A percentile compares a stretch with the other conserved stretches of the same genome.
Conservation (phyloP, 2,329 filamentous ascomycete genomes). For the Sarocladium strictum region DNA sequence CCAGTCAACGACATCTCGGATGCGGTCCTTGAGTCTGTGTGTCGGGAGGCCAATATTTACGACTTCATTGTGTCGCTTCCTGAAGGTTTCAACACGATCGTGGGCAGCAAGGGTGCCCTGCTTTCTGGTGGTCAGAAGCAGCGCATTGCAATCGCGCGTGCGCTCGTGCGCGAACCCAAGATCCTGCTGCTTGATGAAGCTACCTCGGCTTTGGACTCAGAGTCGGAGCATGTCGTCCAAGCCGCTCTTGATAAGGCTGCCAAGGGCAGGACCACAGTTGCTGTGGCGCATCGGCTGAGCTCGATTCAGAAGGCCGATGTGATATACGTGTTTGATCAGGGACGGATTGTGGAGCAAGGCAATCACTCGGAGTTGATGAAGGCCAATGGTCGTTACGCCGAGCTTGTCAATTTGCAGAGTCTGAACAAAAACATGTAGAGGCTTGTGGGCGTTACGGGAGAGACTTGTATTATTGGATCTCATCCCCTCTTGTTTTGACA, state of each 20-base stretch:
- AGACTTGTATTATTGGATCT: background rate
- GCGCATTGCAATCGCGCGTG: conserved; percentile 86
- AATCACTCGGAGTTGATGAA: conserved; percentile 69
- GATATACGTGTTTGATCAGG: conserved; percentile 95
- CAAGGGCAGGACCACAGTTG: conserved; percentile 83
- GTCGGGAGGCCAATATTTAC: conserved; percentile 86
- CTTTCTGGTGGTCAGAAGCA: conserved; percentile 92
- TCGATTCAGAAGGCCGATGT: conserved; percentile 93
- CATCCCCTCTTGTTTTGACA: background rate
- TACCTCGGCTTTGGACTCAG: conserved; percentile 33
- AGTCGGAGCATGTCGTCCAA: conserved; percentile 75
- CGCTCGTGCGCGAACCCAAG: conserved; percentile 83
- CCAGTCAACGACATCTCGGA: conserved; percentile 59
- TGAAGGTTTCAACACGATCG: conserved; percentile 78
- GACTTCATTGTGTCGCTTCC: conserved; percentile 84
- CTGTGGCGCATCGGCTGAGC: conserved; percentile 84
- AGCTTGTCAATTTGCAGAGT: conserved; percentile 76
- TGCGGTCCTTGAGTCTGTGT: conserved; percentile 67
- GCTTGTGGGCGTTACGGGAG: background rate
- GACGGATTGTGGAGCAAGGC: conserved; percentile 77
- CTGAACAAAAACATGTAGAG: conserved; percentile 50
- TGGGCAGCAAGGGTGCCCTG: conserved; percentile 80
- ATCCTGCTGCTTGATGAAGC: conserved; percentile 47
- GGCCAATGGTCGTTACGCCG: conserved; percentile 65
- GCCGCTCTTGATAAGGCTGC: conserved; percentile 75